Evolutionary conservation across 495 filamentous ascomycete genomes (phyloP), one percentile per base, ranked within the genome.

Genomic region (Penicillium waksmanii): DNA sequence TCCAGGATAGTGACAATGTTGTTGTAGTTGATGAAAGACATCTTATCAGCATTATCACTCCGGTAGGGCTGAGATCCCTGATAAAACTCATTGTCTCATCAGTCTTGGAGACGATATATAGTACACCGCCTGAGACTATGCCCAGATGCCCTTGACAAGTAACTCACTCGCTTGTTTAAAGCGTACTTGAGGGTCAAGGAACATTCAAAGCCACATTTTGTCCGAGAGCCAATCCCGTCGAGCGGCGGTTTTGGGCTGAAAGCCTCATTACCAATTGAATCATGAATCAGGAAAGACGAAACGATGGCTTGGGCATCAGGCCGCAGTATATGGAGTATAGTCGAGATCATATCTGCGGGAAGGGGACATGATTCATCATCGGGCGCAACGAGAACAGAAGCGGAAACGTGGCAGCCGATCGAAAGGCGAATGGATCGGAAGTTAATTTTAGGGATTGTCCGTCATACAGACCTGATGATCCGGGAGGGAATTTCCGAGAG

Each of bases 231-330:
- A 44, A 17, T 18, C 42, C n/a, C 7, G n/a, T 10, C 17, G 4
- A 18, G n/a, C 17, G 17, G 42, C 9, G 5, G 4, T 18, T 18
- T 19, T 19, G 42, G 15, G 42, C n/a, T 8, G 23, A 48, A 11
- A 48, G 18, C 18, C n/a, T 46, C 18, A 17, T 48, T 48, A 48
- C 46, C 46, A 25, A 23, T 48, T 27, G 46, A 48, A 5, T 12
- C 38, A 56, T 38, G 34, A 52, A 53, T 54, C 12, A 38, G 55
- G 51, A 56, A 55, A 40, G 23, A 50, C 17, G 46, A 57, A 33
- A 63, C 46, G 61, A 66, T 31, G n/a, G 33, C 11, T 6, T 57
- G 12, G 21, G 46, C n/a, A 36, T 43, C 17, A 46, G 3, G 13
- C 15, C 50, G 53, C 43, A 34, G 40, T 36, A 56, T 23, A 27